Evolutionary conservation across 495 filamentous ascomycete genomes (phyloP).

Genomic region (Aspergillus funiculosus): DNA sequence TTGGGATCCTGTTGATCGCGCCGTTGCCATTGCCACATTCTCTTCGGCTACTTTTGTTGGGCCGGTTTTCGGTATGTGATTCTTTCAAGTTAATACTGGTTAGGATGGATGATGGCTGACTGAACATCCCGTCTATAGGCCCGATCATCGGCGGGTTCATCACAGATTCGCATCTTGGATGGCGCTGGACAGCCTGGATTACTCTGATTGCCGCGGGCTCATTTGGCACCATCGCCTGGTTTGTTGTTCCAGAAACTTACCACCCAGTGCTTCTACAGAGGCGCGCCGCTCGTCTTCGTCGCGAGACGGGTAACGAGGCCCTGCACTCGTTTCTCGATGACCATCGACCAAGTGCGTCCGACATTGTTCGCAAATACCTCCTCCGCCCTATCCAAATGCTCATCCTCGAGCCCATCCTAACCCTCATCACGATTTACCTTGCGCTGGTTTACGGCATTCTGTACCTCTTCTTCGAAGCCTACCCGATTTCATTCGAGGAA

Average conservation of each 20-base stretch:
- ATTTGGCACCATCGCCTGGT: constrained; percentile 43
- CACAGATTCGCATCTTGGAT: constrained; percentile 48
- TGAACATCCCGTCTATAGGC: constrained; percentile 11
- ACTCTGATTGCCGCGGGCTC: constrained; percentile 51
- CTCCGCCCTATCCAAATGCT: constrained; percentile 58
- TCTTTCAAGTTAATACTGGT: background rate
- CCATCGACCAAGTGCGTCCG: constrained; percentile 39
- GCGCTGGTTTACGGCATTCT: constrained; percentile 56
- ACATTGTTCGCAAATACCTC: constrained; percentile 48
- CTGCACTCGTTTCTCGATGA: constrained; percentile 55
- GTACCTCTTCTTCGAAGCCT: constrained; percentile 59
- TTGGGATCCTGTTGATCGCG: constrained; percentile 55
- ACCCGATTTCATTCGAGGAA: constrained; percentile 52
- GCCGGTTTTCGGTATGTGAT: constrained; percentile 41
- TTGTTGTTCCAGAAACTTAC: constrained; percentile 59
- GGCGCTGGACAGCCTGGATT: constrained; percentile 63
- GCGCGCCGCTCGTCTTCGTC: constrained; percentile 51
- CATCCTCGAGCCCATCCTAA: constrained; percentile 53
- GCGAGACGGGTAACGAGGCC: constrained; percentile 57
- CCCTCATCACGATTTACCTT: constrained; percentile 47
- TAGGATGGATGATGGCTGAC: no score
- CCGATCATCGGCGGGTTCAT: constrained; percentile 50
- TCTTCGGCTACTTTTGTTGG: constrained; percentile 50
- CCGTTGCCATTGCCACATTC: constrained; percentile 54
- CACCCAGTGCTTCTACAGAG: constrained; percentile 49